These are phyloP conservation scores for Furcasterigmium furcatum DNA, from an alignment of 2,329 filamentous ascomycete species.

Conservation along the genomic window DNA sequence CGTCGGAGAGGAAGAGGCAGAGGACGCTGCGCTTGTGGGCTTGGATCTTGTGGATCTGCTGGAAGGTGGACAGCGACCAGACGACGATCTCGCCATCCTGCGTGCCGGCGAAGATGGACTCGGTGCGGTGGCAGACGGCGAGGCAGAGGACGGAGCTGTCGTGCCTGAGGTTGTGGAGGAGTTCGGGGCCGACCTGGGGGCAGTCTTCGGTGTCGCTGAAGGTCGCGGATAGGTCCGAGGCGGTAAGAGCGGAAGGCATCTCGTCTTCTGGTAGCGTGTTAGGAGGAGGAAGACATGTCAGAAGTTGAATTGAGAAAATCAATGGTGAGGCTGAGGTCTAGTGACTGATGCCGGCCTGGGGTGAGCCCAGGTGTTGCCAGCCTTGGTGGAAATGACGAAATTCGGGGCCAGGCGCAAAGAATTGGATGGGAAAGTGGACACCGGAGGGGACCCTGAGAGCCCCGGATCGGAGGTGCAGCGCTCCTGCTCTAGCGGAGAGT, in stretches of 20 bases:
- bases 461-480: no score
- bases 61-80: slow-evolving; percentile 87
- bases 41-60: slow-evolving; percentile 73
- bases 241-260: slow-evolving; percentile 10
- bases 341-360: not conserved
- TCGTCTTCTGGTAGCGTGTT: slow-evolving; percentile 8
- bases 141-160: slow-evolving; percentile 79
- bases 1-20: slow-evolving; percentile 74
- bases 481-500: no score
- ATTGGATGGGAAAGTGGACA: no score
- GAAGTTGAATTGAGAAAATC: not conserved
- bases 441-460: no score
- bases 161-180: slow-evolving; percentile 73
- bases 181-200: slow-evolving; percentile 46
- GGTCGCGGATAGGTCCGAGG: slow-evolving; percentile 12
- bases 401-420: not conserved
- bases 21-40: slow-evolving; percentile 92
- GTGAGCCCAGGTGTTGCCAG: slow-evolving; percentile 2
- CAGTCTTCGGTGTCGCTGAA: slow-evolving; percentile 17
- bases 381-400: slow-evolving; percentile 9
- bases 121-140: slow-evolving; percentile 71
- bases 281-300: slow-evolving; percentile 4
- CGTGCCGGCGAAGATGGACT: slow-evolving; percentile 86
- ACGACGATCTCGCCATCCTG: slow-evolving; percentile 91
- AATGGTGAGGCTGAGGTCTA: not conserved